Base-by-base conservation (phyloP, 2,329 filamentous ascomycete species). In the Davidsoniella australis region DNA sequence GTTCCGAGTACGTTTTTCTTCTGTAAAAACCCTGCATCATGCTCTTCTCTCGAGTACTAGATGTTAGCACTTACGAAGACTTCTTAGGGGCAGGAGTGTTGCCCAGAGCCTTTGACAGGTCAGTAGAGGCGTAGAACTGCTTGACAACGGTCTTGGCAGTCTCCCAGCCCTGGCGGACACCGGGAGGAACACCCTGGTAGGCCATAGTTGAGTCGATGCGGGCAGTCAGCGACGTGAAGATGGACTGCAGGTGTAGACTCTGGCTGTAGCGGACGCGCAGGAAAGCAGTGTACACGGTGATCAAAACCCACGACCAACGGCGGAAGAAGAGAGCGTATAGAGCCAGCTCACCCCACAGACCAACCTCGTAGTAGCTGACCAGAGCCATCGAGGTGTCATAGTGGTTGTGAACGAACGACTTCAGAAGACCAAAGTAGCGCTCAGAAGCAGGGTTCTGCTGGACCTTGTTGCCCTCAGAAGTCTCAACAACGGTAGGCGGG, bases 301-400 rank as follows among this genome's bases (percentile, higher is more conserved):
- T 68, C 47, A 96, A 72, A 60, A 95, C 79, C 86, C 89, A 95
- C 55, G 85, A 91, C 57, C 86, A 82, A 64, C 82, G 85, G 68
- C 81, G 79, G 76, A 96, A 96, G 57, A 93, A 71, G 55, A 96
- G 67, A 54, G 86, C 85, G 29, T 85, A 82, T 49, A 87, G 67
- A 45, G 93, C 61, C 49, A 98, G 69, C 60, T 91, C 86, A 65
- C 83, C 69, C 80, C 88, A 93, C 53, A 96, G 78, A 39, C 76
- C 67, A 57, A 96, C 85, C 70, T 98, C 91, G 52, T 98, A 83
- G 43, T 73, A 70, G 37, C 89, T 83, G 29, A 98, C 91, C 54
- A 96, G 71, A 51, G 83, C 85, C 91, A 98, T 98, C 66, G 86
- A 94, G 54, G 77, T 69, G 64, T 98, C 91, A 63, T 98, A 98